These are phyloP conservation scores for Vitis labrusca DNA, from an alignment of 164 flowering plant species.

Conservation along the genomic window DNA sequence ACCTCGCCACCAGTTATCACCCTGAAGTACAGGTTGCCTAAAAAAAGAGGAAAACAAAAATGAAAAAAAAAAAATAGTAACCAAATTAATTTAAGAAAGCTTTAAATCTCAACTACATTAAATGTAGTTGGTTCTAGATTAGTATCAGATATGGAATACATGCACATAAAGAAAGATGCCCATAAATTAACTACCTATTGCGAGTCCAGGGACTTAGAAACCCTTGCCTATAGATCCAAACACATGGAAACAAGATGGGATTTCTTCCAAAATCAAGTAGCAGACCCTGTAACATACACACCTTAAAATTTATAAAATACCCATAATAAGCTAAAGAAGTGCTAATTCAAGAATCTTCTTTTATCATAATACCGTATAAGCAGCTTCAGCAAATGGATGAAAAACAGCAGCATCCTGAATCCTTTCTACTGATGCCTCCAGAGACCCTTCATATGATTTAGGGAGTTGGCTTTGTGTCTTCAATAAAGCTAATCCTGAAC, in stretches of 20 bases:
- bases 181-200: constrained; percentile 45
- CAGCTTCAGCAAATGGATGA: constrained; percentile 92
- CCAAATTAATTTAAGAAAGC: neutral
- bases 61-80: neutral
- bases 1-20: constrained; percentile 97
- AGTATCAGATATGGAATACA: no score
- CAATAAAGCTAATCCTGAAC: constrained; percentile 74
- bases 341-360: neutral
- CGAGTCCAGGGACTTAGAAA: constrained; percentile 73
- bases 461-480: constrained; percentile 37
- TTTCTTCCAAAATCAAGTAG: constrained; percentile 88
- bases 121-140: no score
- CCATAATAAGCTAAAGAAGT: neutral
- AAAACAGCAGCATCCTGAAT: constrained; percentile 55
- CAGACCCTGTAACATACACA: constrained; percentile 62
- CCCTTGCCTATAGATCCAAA: constrained; percentile 87
- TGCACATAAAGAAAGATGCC: neutral
- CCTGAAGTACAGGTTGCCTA: constrained; percentile 74
- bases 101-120: no score
- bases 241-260: constrained; percentile 72
- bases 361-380: constrained; percentile 63
- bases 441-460: constrained; percentile 29
- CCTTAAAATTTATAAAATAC: constrained; percentile 5
- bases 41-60: constrained; percentile 2
- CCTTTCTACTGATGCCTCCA: constrained; percentile 57